Conservation (phyloP, 306 rosid genomes). For the Quercus agrifolia region DNA sequence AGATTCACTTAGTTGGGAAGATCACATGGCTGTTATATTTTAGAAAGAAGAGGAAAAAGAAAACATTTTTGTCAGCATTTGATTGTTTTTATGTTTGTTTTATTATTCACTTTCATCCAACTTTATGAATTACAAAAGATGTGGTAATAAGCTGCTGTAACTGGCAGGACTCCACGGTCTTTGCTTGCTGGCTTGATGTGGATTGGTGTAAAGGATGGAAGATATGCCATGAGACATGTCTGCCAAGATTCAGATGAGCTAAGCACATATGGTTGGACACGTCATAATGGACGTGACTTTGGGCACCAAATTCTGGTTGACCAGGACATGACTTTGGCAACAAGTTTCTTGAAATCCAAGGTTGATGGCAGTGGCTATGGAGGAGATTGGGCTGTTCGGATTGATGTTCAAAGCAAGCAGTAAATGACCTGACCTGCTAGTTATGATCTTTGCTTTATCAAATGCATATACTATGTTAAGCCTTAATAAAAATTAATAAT, state of each 20-base stretch:
- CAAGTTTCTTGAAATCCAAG: constrained; percentile 81
- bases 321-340: constrained; percentile 62
- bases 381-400: constrained; percentile 90
- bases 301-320: constrained; percentile 82
- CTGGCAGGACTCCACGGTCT: constrained; percentile 79
- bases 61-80: not conserved
- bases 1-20: not conserved
- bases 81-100: not conserved
- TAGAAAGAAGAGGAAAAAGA: not conserved
- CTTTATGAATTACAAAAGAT: constrained; percentile 1
- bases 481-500: not conserved
- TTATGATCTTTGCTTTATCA: constrained; percentile 1
- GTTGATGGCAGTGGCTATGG: constrained; percentile 82
- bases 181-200: constrained; percentile 95
- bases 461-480: not conserved
- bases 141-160: not conserved
- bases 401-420: constrained; percentile 54
- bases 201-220: constrained; percentile 76
- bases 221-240: constrained; percentile 44
- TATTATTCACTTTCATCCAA: not conserved
- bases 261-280: constrained; percentile 59
- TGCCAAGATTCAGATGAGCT: constrained; percentile 81
- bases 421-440: constrained; percentile 33
- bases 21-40: not conserved
- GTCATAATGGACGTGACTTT: constrained; percentile 52